A percentile compares a stretch with the other conserved stretches of the same genome.
Conservation (phyloP, 805 yeast species). For the Kluyveromyces siamensis region DNA sequence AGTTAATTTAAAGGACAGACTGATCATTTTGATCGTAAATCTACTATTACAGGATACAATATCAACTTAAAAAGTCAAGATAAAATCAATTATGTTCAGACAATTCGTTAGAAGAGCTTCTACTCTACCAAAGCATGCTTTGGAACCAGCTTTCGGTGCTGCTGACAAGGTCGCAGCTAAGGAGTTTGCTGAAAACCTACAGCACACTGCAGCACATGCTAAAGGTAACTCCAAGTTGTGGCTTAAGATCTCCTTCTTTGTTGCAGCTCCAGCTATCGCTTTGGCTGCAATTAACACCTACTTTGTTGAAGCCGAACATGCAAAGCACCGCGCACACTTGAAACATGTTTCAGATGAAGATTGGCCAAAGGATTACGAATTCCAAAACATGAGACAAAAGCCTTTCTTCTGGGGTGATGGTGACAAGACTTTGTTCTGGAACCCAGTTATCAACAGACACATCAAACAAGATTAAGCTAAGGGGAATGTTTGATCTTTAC, state of each 20-base stretch:
- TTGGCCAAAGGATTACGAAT: constrained; percentile 87
- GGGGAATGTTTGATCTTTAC: neutral
- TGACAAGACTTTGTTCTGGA: constrained; percentile 96
- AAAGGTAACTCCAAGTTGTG: constrained; percentile 65
- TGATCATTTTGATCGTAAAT: too few relatives aligned
- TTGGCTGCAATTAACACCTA: constrained; percentile 73
- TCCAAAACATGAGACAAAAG: constrained; percentile 80
- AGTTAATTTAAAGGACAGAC: too few relatives aligned
- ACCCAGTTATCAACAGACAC: constrained; percentile 84
- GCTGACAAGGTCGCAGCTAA: constrained; percentile 51
- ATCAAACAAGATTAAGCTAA: constrained; percentile 31
- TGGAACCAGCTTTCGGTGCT: constrained; percentile 40
- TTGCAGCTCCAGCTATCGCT: constrained; percentile 76
- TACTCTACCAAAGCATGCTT: constrained; percentile 34
- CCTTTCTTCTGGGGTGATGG: constrained; percentile 99
- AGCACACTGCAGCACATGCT: constrained; percentile 74
- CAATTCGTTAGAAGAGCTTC: constrained; percentile 30
- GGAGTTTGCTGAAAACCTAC: constrained; percentile 51
- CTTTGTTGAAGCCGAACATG: constrained; percentile 79
- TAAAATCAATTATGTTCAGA: constrained; percentile 34
- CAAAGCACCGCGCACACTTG: constrained; percentile 77
- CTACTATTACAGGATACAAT: too few relatives aligned
- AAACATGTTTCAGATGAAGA: constrained; percentile 69
- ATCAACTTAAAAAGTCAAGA: neutral
- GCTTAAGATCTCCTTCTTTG: constrained; percentile 73